phyloP scores from a whole-genome alignment of 148 eudicot genomes.

The Pouteria glomerata region DNA sequence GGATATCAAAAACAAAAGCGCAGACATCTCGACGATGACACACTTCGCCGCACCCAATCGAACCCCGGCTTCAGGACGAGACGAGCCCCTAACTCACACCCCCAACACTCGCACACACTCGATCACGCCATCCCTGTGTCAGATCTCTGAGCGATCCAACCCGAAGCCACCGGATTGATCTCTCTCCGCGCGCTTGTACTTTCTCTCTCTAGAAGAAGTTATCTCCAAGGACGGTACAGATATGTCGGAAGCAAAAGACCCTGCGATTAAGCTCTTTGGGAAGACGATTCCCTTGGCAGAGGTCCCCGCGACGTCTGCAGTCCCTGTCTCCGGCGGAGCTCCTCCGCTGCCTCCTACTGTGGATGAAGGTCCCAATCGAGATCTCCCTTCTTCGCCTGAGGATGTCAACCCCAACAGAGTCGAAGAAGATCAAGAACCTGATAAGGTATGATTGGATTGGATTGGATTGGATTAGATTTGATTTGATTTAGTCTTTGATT shows the following conservation, averaged over 20 bases:
- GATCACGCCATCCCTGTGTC: not conserved
- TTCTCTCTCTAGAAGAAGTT: not conserved
- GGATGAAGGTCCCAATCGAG: not conserved
- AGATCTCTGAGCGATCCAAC: not conserved
- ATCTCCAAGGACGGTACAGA: not conserved
- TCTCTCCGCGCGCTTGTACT: not conserved
- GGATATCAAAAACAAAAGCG: not conserved
- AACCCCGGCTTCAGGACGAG: not conserved
- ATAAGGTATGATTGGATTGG: conserved; percentile 11
- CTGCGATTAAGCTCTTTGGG: conserved; percentile 54
- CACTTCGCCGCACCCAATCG: not conserved
- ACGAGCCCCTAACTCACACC: not conserved
- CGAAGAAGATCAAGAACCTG: conserved; percentile 6
- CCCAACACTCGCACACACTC: not conserved
- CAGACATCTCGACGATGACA: too few species aligned
- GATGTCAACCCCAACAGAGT: not conserved
- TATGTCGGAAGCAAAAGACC: conserved; percentile 44
- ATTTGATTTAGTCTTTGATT: too few species aligned
- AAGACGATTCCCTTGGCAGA: conserved; percentile 43
- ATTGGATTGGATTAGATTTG: not conserved
- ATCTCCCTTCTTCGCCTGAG: conserved; percentile 1
- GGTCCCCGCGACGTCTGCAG: not conserved
- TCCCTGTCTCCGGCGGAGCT: not conserved
- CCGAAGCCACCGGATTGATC: conserved; percentile 6
- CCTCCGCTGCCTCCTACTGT: not conserved